Base-by-base conservation (phyloP, 768 basidiomycete species). In the Lactifluus rugatus region DNA sequence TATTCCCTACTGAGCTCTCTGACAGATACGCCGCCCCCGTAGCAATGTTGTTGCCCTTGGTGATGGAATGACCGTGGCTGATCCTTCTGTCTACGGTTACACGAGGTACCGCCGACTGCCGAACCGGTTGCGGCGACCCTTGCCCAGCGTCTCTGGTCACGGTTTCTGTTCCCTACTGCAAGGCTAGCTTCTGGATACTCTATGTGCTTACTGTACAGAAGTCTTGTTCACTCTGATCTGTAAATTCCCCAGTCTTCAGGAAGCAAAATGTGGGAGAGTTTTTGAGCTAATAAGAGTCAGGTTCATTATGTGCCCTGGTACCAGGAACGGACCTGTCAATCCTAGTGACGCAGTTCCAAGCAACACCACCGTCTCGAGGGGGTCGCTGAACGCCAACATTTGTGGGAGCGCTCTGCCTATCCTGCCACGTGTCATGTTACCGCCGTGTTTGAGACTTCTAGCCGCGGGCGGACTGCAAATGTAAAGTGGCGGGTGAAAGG, bases 341-440 rank as follows among this genome's bases (percentile, higher is more conserved):
- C 16, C 28, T 36, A 44, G 25, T 26, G 52, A 58, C 23, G 26
- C 48, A 44, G 44, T 48, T 49, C 58, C 36, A 51, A 55, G 54
- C 42, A 51, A 50, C 31, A 23, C 51, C 19, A 52, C 34, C 34
- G 58, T 60, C 52, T 54, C 58, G 42, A 59, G 52, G 52, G 56
- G 58, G 32, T 48, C 19, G 54, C 36, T 25, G 32, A 21, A 46
- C 34, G 53, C 48, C 44, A 54, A 47, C 54, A 60, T 56, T 55
- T 45, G 54, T 34, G 31, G 44, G 48, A 41, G 48, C 36, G 54
- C 48, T 10, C 48, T 44, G 58, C 53, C 25, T 41, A 0, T 50
- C 48, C 26, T 41, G 58, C 58, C 54, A 60, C 58, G 58, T 60
- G 58, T 60, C 58, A 14, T 51, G 45, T 60, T 47, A 46, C 49